Evolutionary conservation across 106 monocot species (phyloP).

Genomic region (Acanthochlamys bracteata): DNA sequence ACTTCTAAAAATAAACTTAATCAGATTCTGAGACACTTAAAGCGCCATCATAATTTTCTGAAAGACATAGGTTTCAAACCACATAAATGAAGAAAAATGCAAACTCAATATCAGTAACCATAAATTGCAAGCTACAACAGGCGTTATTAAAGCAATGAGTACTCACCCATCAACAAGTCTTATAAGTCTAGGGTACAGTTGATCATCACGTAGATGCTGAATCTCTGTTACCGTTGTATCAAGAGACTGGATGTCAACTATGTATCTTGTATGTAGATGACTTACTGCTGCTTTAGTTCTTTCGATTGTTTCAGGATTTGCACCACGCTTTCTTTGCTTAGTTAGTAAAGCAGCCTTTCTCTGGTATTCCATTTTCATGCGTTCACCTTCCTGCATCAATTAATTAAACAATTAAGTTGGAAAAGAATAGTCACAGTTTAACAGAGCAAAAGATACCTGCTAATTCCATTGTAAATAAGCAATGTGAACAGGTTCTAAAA

Average conservation of each 20-base stretch:
- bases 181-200: conserved; percentile 63
- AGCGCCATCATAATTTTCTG: too few species aligned
- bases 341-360: conserved; percentile 53
- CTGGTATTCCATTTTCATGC: conserved; percentile 86
- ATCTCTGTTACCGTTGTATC: conserved; percentile 94
- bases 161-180: conserved; percentile 75
- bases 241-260: conserved; percentile 94
- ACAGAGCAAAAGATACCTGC: too few species aligned
- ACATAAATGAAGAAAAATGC: not conserved
- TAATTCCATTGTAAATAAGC: too few species aligned
- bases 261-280: conserved; percentile 84
- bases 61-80: too few species aligned
- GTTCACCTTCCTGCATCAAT: conserved; percentile 56
- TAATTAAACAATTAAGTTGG: not conserved
- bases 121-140: not conserved
- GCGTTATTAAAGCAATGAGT: not conserved
- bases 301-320: conserved; percentile 43
- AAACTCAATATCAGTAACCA: not conserved
- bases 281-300: conserved; percentile 72
- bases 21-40: too few species aligned
- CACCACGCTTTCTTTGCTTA: conserved; percentile 65
- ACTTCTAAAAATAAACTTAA: too few species aligned
- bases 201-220: conserved; percentile 65
- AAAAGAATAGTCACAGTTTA: too few species aligned
- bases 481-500: too few species aligned